phyloP scores from a whole-genome alignment of 2,329 filamentous ascomycete genomes.

The Beauveria sp. region DNA sequence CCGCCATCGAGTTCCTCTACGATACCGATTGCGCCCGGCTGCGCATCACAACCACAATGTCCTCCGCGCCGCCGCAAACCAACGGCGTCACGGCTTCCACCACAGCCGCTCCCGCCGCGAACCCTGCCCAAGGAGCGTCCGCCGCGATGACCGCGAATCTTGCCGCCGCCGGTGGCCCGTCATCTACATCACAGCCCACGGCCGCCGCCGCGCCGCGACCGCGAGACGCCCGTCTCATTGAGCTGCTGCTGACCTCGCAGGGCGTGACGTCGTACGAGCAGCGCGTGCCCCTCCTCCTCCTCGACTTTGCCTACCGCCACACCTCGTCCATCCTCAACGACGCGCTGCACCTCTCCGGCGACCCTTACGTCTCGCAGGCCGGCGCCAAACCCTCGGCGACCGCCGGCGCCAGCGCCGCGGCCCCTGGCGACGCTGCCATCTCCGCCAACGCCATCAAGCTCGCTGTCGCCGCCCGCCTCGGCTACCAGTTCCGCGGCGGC shows the following conservation, averaged over 20 bases:
- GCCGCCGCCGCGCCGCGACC: conserved; percentile 49
- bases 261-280: conserved; percentile 75
- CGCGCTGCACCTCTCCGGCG: conserved; percentile 59
- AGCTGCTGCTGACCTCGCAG: conserved; percentile 70
- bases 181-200: conserved; percentile 22
- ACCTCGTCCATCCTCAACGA: conserved; percentile 64
- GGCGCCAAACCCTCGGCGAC: conserved; percentile 43
- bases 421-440: conserved; percentile 48
- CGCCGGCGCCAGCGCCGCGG: conserved; percentile 39
- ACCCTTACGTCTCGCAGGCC: conserved; percentile 57
- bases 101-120: conserved; percentile 5
- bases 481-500: conserved; percentile 59
- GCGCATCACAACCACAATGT: neutral
- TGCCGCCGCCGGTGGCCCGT: conserved; percentile 17
- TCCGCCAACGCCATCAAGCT: conserved; percentile 60
- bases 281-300: conserved; percentile 72
- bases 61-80: neutral
- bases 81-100: conserved; percentile 9
- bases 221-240: conserved; percentile 71
- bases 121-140: neutral
- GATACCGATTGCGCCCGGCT: neutral
- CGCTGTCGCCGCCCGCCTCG: conserved; percentile 61
- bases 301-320: conserved; percentile 83
- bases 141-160: neutral
- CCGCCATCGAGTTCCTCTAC: neutral